Evolutionary conservation across 495 filamentous ascomycete genomes (phyloP), one percentile per base, ranked within the genome.

Genomic region (Daldinia vernicosa): DNA sequence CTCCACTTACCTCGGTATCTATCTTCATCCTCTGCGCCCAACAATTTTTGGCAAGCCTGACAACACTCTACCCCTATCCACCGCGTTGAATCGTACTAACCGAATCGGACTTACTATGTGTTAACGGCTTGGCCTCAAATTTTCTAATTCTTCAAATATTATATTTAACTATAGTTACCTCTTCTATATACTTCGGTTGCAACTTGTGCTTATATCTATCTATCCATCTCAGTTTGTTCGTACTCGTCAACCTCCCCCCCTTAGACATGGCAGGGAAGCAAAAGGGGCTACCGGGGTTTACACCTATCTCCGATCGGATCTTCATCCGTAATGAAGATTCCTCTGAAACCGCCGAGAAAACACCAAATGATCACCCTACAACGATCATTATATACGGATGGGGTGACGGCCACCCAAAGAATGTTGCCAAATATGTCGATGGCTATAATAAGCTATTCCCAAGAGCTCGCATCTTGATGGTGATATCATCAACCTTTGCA

Each of bases 361-460:
- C 58, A 6, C 28, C 63, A 12, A 24, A 22, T 3, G 56, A 75
- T 27, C 71, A 83, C 56, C 82, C 82, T 9, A 77, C 77, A 26
- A 79, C 80, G 3, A 69, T 84, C 35, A 64, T 84, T 35, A 67
- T 88, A 32, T 87, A 83, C 66, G 82, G 83, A 74, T 88, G 86
- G 86, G 86, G 86, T 59, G 85, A 88, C 63, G 84, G 82, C 22
- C 75, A 67, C 19, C 83, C 85, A 0, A 86, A 86, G 55, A 74
- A 86, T 67, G 76, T 88, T n/a, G 64, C 77, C 66, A 88, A 88
- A 68, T 88, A 87, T 62, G 78, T 80, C 26, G 82, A 84, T 22
- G 86, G 86, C 12, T 88, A 81, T 71, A 76, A 79, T 28, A 74
- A 78, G n/a, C 80, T 87, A 9, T 87, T 78, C 63, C 86, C 86